Evolutionary conservation across 192 early-diverging fungal genomes (phyloP).

Genomic region (Diversispora eburnea): DNA sequence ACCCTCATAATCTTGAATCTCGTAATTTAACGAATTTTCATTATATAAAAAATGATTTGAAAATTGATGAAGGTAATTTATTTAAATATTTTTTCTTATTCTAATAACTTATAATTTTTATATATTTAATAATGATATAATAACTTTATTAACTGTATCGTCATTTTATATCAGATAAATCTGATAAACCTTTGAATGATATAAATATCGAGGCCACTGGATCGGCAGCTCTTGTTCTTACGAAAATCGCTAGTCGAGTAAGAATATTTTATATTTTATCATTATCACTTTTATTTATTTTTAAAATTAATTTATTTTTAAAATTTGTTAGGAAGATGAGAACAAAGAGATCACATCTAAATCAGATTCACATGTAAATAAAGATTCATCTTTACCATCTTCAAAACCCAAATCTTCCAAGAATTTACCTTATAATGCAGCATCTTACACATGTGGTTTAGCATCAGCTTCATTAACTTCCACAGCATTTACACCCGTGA

Average conservation of each 20-base stretch:
- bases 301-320: neutral
- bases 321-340: constrained; percentile 31
- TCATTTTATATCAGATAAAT: neutral
- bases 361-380: constrained; percentile 20
- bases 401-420: constrained; percentile 44
- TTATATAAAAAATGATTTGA: constrained; percentile 67
- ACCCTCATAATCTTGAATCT: constrained; percentile 71
- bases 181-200: constrained; percentile 50
- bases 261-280: neutral
- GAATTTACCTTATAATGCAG: constrained; percentile 67
- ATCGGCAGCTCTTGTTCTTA: constrained; percentile 52
- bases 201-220: constrained; percentile 58
- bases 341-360: constrained; percentile 25
- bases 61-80: constrained; percentile 47
- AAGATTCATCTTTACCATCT: neutral
- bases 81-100: neutral
- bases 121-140: neutral
- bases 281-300: neutral
- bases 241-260: constrained; percentile 45
- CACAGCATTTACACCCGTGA: constrained; percentile 69
- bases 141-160: neutral
- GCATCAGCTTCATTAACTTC: constrained; percentile 85
- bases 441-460: constrained; percentile 75
- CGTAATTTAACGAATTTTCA: constrained; percentile 72
- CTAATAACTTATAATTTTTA: neutral